Conservation (phyloP, 2,329 filamentous ascomycete genomes). For the Aspergillus brasiliensis region DNA sequence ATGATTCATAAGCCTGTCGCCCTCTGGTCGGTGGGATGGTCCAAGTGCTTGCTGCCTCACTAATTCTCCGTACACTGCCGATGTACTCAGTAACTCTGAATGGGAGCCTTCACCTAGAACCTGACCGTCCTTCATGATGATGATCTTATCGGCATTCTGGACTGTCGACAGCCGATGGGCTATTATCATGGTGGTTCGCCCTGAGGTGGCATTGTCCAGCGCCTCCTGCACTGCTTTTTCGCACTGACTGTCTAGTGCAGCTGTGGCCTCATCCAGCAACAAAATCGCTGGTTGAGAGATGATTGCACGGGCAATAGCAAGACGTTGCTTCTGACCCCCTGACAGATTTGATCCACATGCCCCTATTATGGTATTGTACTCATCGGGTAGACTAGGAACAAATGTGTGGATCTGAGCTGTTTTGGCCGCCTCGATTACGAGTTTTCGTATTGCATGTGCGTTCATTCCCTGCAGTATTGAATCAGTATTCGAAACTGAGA, state of each 20-base stretch:
- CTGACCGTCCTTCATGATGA: conserved; percentile 44
- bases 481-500: neutral
- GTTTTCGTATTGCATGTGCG: conserved; percentile 36
- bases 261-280: conserved; percentile 87
- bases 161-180: conserved; percentile 49
- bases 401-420: conserved; percentile 72
- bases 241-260: conserved; percentile 80
- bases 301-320: conserved; percentile 79
- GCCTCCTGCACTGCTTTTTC: conserved; percentile 85
- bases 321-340: conserved; percentile 89
- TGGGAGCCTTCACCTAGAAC: conserved; percentile 49
- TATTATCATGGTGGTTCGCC: conserved; percentile 39
- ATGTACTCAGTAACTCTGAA: conserved; percentile 34
- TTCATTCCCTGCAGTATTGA: conserved; percentile 45
- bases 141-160: conserved; percentile 46
- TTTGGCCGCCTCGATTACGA: conserved; percentile 17
- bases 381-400: conserved; percentile 70
- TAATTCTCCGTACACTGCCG: conserved; percentile 1
- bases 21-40: conserved; percentile 38
- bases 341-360: conserved; percentile 79
- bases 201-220: conserved; percentile 70
- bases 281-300: conserved; percentile 79
- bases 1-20: neutral
- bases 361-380: conserved; percentile 83
- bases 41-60: conserved; percentile 36